Evolutionary conservation across 2,329 filamentous ascomycete genomes (phyloP).

Genomic region (Parasarocladium wereldwijsianum): DNA sequence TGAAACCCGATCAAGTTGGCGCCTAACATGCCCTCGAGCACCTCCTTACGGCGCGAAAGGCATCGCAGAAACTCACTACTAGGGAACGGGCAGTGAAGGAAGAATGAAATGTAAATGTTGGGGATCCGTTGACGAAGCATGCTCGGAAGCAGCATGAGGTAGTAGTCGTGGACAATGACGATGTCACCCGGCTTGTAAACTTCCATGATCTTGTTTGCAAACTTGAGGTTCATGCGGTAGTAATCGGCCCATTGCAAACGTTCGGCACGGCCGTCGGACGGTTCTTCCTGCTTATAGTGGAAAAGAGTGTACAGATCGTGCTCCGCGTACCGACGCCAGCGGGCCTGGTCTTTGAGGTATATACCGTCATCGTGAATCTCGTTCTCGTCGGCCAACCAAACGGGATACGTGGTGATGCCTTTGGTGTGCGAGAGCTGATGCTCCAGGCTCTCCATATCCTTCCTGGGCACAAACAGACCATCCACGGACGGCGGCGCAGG

Average conservation of each 20-base stretch:
- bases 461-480: conserved; percentile 53
- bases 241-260: conserved; percentile 84
- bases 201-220: conserved; percentile 77
- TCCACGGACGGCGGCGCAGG: conserved; percentile 47
- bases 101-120: conserved; percentile 89
- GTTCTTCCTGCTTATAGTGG: conserved; percentile 91
- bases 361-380: conserved; percentile 55
- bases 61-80: conserved; percentile 92
- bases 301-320: conserved; percentile 85
- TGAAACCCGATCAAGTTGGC: conserved; percentile 93
- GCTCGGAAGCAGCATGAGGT: conserved; percentile 77
- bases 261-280: conserved; percentile 69
- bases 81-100: conserved; percentile 85
- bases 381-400: conserved; percentile 73
- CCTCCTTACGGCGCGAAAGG: conserved; percentile 73
- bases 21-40: conserved; percentile 78
- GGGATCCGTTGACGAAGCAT: conserved; percentile 75
- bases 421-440: conserved; percentile 56
- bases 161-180: conserved; percentile 87
- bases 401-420: conserved; percentile 66
- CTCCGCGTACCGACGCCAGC: conserved; percentile 85
- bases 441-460: conserved; percentile 61
- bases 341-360: conserved; percentile 62
- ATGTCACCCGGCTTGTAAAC: conserved; percentile 88
- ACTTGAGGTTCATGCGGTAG: conserved; percentile 81